phyloP scores from a whole-genome alignment of 768 basidiomycete species.

The Leccinum longicurvipes region DNA sequence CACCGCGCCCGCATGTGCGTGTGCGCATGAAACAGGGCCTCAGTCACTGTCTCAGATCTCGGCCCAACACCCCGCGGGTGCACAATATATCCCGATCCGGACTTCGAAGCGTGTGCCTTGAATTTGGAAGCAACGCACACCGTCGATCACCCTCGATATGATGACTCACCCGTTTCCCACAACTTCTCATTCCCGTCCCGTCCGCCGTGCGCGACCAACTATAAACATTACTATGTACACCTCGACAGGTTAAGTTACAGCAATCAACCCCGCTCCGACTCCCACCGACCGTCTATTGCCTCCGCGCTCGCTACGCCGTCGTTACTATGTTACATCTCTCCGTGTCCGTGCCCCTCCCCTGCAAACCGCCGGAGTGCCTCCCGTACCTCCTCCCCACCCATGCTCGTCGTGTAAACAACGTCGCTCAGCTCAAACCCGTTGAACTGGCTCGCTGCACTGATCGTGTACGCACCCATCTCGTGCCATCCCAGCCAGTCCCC shows the following conservation, averaged over 20 bases:
- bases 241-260: constrained; percentile 9
- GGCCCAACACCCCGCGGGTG: not conserved
- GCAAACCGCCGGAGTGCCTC: constrained; percentile 49
- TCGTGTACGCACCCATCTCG: constrained; percentile 99
- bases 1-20: not conserved
- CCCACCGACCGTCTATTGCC: not conserved
- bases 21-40: constrained; percentile 14
- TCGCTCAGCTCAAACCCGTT: constrained; percentile 85
- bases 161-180: constrained; percentile 14
- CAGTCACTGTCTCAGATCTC: not conserved
- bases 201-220: constrained; percentile 10
- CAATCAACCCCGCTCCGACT: not conserved
- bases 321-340: constrained; percentile 5
- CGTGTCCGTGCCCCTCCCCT: constrained; percentile 38
- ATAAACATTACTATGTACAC: constrained; percentile 14
- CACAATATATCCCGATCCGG: constrained; percentile 22
- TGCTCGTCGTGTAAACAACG: constrained; percentile 76
- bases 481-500: constrained; percentile 99
- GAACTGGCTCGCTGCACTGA: constrained; percentile 95
- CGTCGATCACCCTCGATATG: constrained; percentile 32
- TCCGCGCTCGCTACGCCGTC: not conserved
- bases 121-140: constrained; percentile 22
- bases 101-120: constrained; percentile 21
- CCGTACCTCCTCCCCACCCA: constrained; percentile 50
- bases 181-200: constrained; percentile 10